phyloP scores from a whole-genome alignment of 495 filamentous ascomycete species.

The Lentithecium fluviatile region DNA sequence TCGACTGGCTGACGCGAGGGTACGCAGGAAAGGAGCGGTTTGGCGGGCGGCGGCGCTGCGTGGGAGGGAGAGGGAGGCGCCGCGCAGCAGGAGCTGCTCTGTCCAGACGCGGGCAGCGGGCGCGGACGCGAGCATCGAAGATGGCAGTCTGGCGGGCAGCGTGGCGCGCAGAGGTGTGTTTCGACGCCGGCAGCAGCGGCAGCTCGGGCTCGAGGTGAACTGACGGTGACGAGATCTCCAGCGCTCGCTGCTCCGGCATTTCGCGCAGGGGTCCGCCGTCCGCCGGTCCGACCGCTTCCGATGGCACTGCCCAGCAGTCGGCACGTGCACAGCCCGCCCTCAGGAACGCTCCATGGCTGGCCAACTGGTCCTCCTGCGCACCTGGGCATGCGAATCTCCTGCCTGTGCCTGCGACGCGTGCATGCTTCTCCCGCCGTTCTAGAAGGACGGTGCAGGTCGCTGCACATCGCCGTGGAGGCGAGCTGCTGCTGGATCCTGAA shows the following conservation, averaged over 20 bases:
- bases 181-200: background rate
- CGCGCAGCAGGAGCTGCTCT: conserved; percentile 10
- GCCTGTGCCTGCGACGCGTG: background rate
- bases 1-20: conserved; percentile 11
- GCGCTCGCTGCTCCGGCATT: too few species aligned
- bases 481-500: background rate
- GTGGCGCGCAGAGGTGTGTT: background rate
- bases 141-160: background rate
- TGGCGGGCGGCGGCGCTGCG: background rate
- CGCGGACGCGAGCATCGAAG: conserved; percentile 13
- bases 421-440: conserved; percentile 9
- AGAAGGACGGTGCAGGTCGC: conserved; percentile 2
- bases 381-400: too few species aligned
- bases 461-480: background rate
- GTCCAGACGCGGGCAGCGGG: conserved; percentile 11
- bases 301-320: background rate
- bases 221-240: too few species aligned
- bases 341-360: too few species aligned
- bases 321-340: background rate
- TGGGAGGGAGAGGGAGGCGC: background rate
- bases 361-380: too few species aligned
- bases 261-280: background rate
- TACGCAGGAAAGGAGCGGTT: conserved; percentile 2
- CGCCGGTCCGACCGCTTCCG: conserved; percentile 1
- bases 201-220: background rate